Conservation (phyloP, 805 yeast species). For the Priceomyces castillae region DNA sequence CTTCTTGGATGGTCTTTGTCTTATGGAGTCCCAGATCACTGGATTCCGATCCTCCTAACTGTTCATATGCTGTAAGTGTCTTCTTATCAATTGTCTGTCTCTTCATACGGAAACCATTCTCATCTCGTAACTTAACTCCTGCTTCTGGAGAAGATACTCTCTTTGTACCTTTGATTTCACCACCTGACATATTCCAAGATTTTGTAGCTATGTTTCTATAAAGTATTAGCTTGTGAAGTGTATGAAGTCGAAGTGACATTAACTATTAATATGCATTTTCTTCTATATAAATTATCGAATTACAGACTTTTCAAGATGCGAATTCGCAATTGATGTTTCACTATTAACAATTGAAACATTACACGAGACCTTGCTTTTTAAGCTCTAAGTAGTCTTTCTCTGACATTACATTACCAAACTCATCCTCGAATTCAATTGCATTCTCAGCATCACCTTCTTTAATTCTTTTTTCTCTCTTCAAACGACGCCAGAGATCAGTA, state of each 20-base stretch:
- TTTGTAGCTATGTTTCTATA: not conserved
- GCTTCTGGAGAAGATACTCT: constrained; percentile 10
- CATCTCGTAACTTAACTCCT: constrained; percentile 30
- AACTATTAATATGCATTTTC: not conserved
- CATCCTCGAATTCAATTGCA: constrained; percentile 83
- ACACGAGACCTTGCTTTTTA: constrained; percentile 82
- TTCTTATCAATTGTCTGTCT: constrained; percentile 44
- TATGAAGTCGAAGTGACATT: not conserved
- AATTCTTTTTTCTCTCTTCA: constrained; percentile 36
- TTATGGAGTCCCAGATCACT: constrained; percentile 20
- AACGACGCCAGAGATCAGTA: constrained; percentile 47
- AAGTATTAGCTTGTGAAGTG: not conserved
- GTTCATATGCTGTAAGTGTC: constrained; percentile 39
- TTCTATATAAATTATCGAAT: not conserved
- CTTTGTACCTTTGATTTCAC: constrained; percentile 8
- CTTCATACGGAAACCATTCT: constrained; percentile 46
- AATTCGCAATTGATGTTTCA: not conserved
- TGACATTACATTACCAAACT: constrained; percentile 89
- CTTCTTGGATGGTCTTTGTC: constrained; percentile 46
- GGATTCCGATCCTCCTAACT: constrained; percentile 33
- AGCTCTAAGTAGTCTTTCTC: constrained; percentile 79
- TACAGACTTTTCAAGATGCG: not conserved
- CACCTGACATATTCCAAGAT: constrained; percentile 4
- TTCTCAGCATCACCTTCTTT: constrained; percentile 46
- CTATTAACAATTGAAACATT: constrained; percentile 7